Base-by-base conservation (phyloP, 2,329 filamentous ascomycete genomes). In the Phaeoacremonium minimum region DNA sequence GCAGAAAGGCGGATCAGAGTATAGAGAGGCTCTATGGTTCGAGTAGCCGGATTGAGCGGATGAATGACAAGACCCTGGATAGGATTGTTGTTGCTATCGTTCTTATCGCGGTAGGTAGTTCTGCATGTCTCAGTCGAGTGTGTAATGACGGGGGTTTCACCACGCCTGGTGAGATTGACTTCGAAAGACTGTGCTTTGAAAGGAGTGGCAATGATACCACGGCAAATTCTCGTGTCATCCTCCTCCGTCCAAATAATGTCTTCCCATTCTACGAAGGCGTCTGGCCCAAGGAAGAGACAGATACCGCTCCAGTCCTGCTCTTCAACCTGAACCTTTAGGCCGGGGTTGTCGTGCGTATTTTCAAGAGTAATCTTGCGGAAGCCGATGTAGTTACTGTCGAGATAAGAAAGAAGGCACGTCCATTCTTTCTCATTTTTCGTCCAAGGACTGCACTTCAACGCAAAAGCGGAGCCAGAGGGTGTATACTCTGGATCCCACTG, bases 191-290 rank as follows among this genome's bases (percentile, higher is more conserved):
- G 66, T 3, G 67, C 59, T 13, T 64, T 53, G 22, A 69, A 64
- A 0, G 75, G 75, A 0, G 73, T 76, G 2, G 69, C 67, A 5
- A 80, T 66, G 4, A 78, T 58, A 3, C 73, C 75, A n/a, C 73
- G 67, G 30, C 67, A 73, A 28, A 64, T 47, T n/a, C 56, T 60
- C 1, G 48, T 51, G 5, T 51, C 50, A 4, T 53, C 57, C 5
- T 64, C 54, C 0, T 56, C 51, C 63, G 66, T n/a, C n/a, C n/a
- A n/a, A n/a, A 73, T 71, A 28, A 54, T 58, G 32, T 75, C 64
- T 46, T 80, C 75, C 63, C 74, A 80, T 34, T 69, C 66, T 12
- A 79, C 56, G 43, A 77, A 76, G 2, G 75, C 66, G 44, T 78
- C 74, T 0, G 66, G 56, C 0, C 63, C 64, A 13, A 79, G 61